Conservation (phyloP, 352 stramenopile species). For the Aphanomyces euteiches region DNA sequence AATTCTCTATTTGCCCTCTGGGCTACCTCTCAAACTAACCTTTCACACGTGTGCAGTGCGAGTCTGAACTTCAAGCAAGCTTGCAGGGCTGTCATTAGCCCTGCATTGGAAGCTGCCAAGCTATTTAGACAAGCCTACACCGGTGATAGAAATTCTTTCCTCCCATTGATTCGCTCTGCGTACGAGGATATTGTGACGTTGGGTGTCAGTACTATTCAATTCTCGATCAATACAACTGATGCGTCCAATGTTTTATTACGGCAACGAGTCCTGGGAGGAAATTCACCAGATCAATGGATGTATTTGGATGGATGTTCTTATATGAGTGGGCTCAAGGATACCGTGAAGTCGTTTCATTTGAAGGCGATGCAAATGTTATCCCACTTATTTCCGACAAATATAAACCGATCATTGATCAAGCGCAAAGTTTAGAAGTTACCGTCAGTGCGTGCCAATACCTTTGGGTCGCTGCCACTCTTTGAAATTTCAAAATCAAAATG, state of each 20-base stretch:
- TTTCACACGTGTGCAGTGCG: not conserved
- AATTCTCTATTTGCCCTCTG: not conserved
- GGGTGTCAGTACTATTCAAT: not conserved
- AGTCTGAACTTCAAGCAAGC: not conserved
- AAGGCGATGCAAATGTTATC: not conserved
- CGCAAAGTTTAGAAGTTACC: not conserved
- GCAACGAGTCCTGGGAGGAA: not conserved
- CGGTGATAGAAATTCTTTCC: not conserved
- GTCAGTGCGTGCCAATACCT: not conserved
- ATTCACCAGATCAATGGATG: not conserved
- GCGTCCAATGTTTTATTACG: not conserved
- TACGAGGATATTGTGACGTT: not conserved
- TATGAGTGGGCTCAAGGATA: not conserved
- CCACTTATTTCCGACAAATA: constrained; percentile 11
- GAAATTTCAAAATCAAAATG: not conserved
- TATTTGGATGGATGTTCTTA: not conserved
- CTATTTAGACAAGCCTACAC: not conserved
- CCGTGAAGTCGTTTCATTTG: constrained; percentile 2
- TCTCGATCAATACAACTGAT: not conserved
- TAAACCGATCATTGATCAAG: not conserved
- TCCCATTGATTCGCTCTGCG: not conserved
- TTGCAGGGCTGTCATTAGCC: not conserved
- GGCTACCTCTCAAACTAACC: no score
- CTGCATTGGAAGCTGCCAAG: not conserved
- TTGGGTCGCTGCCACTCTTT: not conserved